These are phyloP conservation scores for Phytophthora aleatoria DNA, from an alignment of 352 stramenopile species.

Conservation along the genomic window DNA sequence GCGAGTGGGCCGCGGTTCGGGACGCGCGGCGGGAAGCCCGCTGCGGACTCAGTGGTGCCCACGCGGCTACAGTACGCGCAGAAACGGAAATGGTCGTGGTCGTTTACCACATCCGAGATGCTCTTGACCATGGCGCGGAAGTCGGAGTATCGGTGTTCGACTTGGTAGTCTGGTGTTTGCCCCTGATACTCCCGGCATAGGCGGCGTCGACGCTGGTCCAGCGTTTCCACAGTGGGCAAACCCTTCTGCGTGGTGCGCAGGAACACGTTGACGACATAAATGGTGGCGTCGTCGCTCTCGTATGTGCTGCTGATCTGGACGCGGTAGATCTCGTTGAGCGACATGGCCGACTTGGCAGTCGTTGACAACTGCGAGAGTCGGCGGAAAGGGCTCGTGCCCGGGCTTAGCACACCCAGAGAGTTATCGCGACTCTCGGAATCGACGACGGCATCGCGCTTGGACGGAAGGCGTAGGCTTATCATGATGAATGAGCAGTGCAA, in stretches of 20 bases:
- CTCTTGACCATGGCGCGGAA: constrained; percentile 49
- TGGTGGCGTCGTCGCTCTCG: constrained; percentile 39
- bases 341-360: constrained; percentile 49
- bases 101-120: constrained; percentile 35
- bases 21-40: constrained; percentile 52
- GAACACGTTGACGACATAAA: constrained; percentile 63
- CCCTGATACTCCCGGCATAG: constrained; percentile 27
- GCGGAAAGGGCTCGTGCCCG: constrained; percentile 2
- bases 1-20: constrained; percentile 24
- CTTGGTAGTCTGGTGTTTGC: constrained; percentile 46
- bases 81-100: constrained; percentile 53
- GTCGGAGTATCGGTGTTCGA: constrained; percentile 63
- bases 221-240: constrained; percentile 41
- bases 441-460: constrained; percentile 18
- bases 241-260: constrained; percentile 53
- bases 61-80: constrained; percentile 59
- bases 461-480: constrained; percentile 5
- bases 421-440: not conserved
- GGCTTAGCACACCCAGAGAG: constrained; percentile 4
- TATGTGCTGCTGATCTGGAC: constrained; percentile 47
- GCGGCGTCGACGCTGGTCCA: constrained; percentile 22
- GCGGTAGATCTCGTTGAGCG: constrained; percentile 67
- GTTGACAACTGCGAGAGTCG: constrained; percentile 55
- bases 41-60: constrained; percentile 41
- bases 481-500: not conserved